These are phyloP conservation scores for Potentilla sterilis DNA, from an alignment of 306 rosid species.

Conservation along the genomic window DNA sequence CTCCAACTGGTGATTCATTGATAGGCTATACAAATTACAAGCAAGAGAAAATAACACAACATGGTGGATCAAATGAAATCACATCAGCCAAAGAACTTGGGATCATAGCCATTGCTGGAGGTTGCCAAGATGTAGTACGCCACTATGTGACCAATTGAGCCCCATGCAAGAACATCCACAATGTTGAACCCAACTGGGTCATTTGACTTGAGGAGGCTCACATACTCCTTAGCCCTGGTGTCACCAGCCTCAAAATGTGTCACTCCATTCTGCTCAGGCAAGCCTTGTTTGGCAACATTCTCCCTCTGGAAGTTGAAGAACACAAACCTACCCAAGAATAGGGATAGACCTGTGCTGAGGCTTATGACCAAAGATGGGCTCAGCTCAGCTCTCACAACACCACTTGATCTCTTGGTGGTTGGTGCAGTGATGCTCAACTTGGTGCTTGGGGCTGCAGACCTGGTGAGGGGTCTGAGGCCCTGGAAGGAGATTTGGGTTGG, in stretches of 20 bases:
- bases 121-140: slow-evolving; percentile 97
- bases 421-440: slow-evolving; percentile 7
- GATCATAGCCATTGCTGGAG: slow-evolving; percentile 92
- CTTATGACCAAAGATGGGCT: slow-evolving; percentile 74
- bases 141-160: slow-evolving; percentile 81
- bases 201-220: slow-evolving; percentile 87
- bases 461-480: slow-evolving; percentile 52
- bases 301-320: slow-evolving; percentile 99
- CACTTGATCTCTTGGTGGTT: slow-evolving; percentile 25
- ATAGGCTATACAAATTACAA: slow-evolving; percentile 29
- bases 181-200: slow-evolving; percentile 97
- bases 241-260: slow-evolving; percentile 96
- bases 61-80: slow-evolving; percentile 3
- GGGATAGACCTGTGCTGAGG: slow-evolving; percentile 92
- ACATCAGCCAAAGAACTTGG: slow-evolving; percentile 63
- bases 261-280: slow-evolving; percentile 91
- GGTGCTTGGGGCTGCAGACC: slow-evolving; percentile 16
- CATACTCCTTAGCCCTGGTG: slow-evolving; percentile 81
- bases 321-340: slow-evolving; percentile 90
- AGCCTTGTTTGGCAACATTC: slow-evolving; percentile 86
- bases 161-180: slow-evolving; percentile 97
- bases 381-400: slow-evolving; percentile 64
- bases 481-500: slow-evolving; percentile 64
- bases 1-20: slow-evolving; percentile 16
- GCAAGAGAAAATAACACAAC: neutral